Percentiles rank a stretch among this genome's conserved stretches.
These are phyloP conservation scores for Bruguiera parviflora DNA, from an alignment of 345 rosid genomes.

Conservation along the genomic window DNA sequence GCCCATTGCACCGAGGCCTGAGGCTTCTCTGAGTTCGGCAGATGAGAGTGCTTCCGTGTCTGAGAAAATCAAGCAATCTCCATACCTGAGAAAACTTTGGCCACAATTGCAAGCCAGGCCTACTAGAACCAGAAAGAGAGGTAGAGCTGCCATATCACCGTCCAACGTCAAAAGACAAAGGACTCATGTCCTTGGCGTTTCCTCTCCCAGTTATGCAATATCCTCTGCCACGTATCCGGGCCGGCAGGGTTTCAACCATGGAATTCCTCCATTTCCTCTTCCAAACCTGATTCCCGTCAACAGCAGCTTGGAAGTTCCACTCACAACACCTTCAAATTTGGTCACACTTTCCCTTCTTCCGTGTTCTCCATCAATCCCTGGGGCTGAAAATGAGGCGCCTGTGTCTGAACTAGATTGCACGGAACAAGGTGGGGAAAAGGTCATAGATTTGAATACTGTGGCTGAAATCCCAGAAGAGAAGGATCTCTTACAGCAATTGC, in stretches of 20 bases:
- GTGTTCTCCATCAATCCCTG: conserved; percentile 33
- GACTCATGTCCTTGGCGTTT: conserved; percentile 21
- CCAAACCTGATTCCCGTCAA: conserved; percentile 27
- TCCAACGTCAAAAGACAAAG: conserved; percentile 49
- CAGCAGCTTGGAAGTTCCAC: conserved; percentile 26
- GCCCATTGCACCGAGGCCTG: conserved; percentile 93
- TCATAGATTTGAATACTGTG: conserved; percentile 56
- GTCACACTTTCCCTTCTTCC: conserved; percentile 81
- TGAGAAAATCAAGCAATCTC: conserved; percentile 66
- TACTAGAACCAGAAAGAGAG: conserved; percentile 82
- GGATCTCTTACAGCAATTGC: conserved; percentile 58
- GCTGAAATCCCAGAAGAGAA: conserved; percentile 57
- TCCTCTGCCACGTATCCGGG: conserved; percentile 28
- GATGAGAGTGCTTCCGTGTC: conserved; percentile 48
- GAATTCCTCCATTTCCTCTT: conserved; percentile 37
- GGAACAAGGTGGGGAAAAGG: conserved; percentile 26
- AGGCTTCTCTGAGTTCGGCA: conserved; percentile 24
- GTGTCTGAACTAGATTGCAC: conserved; percentile 32
- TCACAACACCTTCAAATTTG: conserved; percentile 35
- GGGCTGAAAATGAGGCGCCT: conserved; percentile 12
- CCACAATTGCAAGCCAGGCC: conserved; percentile 87
- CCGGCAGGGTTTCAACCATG: conserved; percentile 39
- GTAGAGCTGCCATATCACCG: conserved; percentile 53
- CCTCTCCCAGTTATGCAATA: conserved; percentile 25
- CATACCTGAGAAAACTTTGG: conserved; percentile 75